Conservation (phyloP, 495 filamentous ascomycete species). For the Tuber calosporum region DNA sequence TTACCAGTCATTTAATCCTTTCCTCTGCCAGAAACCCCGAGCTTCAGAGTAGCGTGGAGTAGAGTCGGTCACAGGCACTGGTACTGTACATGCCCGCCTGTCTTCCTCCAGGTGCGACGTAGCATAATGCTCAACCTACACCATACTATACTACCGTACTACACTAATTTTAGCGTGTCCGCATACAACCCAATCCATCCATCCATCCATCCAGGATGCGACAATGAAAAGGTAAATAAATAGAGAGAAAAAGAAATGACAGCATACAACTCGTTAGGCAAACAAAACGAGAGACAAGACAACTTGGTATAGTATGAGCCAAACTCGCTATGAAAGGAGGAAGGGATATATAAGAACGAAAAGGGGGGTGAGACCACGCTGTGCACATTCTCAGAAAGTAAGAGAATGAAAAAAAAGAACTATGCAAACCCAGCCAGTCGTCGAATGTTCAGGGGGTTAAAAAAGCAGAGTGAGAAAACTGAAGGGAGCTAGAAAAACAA, state of each 20-base stretch:
- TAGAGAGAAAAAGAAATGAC: neutral
- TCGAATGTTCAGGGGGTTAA: neutral
- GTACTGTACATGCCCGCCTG: neutral
- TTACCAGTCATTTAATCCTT: neutral
- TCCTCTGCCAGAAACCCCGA: neutral
- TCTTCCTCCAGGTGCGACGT: neutral
- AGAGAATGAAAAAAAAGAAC: neutral
- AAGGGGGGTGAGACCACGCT: neutral
- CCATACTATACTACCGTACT: neutral
- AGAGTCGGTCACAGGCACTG: no score
- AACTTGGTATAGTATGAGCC: neutral
- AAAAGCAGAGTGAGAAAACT: slow-evolving; percentile 9
- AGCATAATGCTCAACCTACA: neutral
- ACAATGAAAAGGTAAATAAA: neutral
- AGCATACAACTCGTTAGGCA: neutral
- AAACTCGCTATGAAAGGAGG: neutral
- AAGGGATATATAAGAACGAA: slow-evolving; percentile 6
- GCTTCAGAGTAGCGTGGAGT: neutral
- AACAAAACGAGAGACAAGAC: neutral
- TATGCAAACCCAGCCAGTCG: neutral
- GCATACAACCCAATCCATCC: neutral
- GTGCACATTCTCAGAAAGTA: neutral
- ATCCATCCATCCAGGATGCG: neutral
- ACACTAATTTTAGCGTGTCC: neutral
- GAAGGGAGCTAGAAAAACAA: neutral